These are phyloP conservation scores for Parasitella parasitica DNA, from an alignment of 371 early-diverging fungal species.

Conservation along the genomic window DNA sequence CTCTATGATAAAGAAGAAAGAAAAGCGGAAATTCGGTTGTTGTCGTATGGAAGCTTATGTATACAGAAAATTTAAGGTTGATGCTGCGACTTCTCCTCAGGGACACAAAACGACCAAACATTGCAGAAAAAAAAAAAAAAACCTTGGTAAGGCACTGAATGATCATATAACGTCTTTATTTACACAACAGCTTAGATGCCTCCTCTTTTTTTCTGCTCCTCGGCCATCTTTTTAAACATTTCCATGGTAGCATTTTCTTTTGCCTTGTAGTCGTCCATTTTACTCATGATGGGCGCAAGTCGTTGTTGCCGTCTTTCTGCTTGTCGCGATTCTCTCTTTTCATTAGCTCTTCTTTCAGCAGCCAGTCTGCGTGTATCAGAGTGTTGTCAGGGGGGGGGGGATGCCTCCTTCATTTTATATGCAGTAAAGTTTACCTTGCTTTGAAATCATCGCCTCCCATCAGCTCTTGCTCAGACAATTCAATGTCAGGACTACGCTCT, in stretches of 20 bases:
- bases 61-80: background rate
- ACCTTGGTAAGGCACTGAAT: constrained; percentile 1
- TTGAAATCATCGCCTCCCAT: constrained; percentile 67
- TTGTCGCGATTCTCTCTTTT: constrained; percentile 45
- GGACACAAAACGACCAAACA: background rate
- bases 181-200: background rate
- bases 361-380: constrained; percentile 38
- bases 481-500: constrained; percentile 74
- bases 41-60: background rate
- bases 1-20: background rate
- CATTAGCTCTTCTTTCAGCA: constrained; percentile 47
- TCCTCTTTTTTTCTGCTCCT: constrained; percentile 39
- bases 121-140: background rate
- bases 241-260: constrained; percentile 70
- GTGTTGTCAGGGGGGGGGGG: no score
- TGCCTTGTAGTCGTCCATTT: constrained; percentile 53
- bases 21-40: constrained; percentile 1
- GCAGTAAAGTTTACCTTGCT: no score
- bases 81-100: background rate
- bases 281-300: constrained; percentile 41
- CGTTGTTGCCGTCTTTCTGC: constrained; percentile 37
- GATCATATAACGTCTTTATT: no score
- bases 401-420: no score
- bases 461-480: constrained; percentile 71
- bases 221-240: constrained; percentile 70